Percentiles rank a stretch among this genome's conserved stretches.
These are phyloP conservation scores for Chalaropsis ovoidea DNA, from an alignment of 2,329 filamentous ascomycete species.

Conservation along the genomic window DNA sequence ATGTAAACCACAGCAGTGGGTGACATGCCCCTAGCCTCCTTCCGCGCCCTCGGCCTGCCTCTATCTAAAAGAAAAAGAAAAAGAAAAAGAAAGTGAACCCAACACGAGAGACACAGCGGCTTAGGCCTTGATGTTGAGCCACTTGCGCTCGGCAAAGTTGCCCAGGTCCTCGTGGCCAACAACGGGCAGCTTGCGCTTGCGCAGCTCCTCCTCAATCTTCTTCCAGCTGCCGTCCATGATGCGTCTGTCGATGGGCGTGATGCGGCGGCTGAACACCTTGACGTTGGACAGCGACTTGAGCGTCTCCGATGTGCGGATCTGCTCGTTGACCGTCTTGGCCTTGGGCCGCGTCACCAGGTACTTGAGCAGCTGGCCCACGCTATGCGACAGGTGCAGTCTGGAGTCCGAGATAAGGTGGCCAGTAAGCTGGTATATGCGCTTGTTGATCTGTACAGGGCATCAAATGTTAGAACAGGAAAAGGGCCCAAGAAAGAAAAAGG, in stretches of 20 bases:
- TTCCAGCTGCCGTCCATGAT: slow-evolving; percentile 66
- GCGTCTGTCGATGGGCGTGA: slow-evolving; percentile 64
- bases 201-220: slow-evolving; percentile 62
- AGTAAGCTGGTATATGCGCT: slow-evolving; percentile 72
- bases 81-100: neutral
- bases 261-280: slow-evolving; percentile 50
- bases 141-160: slow-evolving; percentile 38
- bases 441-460: slow-evolving; percentile 53
- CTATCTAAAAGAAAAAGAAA: neutral
- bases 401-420: slow-evolving; percentile 65
- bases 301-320: slow-evolving; percentile 40
- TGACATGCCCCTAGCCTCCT: neutral
- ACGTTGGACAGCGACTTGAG: slow-evolving; percentile 57
- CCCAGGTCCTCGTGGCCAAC: slow-evolving; percentile 37
- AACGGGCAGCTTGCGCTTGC: slow-evolving; percentile 50
- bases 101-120: neutral
- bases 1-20: neutral
- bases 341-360: slow-evolving; percentile 46
- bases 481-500: neutral
- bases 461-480: slow-evolving; percentile 24
- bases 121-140: slow-evolving; percentile 36
- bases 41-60: neutral
- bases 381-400: slow-evolving; percentile 47
- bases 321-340: slow-evolving; percentile 52
- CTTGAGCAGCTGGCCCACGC: slow-evolving; percentile 45